Conservation (phyloP, 495 filamentous ascomycete species). For the Chaetomium fimeti region DNA sequence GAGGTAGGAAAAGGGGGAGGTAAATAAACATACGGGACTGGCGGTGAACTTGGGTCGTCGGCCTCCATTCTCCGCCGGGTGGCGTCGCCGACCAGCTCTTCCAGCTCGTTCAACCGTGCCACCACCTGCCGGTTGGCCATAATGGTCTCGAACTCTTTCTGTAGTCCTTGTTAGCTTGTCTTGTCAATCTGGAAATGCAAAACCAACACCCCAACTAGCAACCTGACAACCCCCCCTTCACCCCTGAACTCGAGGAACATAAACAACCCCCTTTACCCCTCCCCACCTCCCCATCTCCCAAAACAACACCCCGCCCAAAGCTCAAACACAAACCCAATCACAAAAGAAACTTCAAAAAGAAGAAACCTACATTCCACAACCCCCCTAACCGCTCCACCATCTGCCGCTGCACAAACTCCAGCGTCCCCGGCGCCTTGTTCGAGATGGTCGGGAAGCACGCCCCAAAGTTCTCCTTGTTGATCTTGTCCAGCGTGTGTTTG, state of each 20-base stretch:
- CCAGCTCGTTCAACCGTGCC: slow-evolving; percentile 74
- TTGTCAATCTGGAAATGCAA: background rate
- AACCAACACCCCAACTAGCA: background rate
- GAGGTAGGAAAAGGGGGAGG: slow-evolving; percentile 7
- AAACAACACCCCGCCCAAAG: background rate
- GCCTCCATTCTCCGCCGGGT: slow-evolving; percentile 54
- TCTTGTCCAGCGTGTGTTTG: slow-evolving; percentile 65
- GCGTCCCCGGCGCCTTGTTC: slow-evolving; percentile 60
- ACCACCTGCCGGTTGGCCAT: slow-evolving; percentile 69
- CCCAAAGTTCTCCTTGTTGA: slow-evolving; percentile 75
- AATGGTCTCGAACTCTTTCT: slow-evolving; percentile 77
- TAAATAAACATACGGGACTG: slow-evolving; percentile 48
- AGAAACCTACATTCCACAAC: slow-evolving; percentile 50
- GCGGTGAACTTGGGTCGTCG: slow-evolving; percentile 21
- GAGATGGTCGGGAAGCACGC: slow-evolving; percentile 87
- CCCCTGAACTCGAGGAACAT: background rate
- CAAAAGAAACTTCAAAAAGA: background rate
- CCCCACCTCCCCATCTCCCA: background rate
- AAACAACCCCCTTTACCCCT: background rate
- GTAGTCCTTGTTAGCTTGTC: slow-evolving; percentile 6
- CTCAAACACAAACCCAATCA: background rate
- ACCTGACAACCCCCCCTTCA: background rate
- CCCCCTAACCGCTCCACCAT: slow-evolving; percentile 65
- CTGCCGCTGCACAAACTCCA: slow-evolving; percentile 67
- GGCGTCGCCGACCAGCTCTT: slow-evolving; percentile 71